These are phyloP conservation scores for Russula sp. DNA, from an alignment of 768 basidiomycete species.

Conservation along the genomic window DNA sequence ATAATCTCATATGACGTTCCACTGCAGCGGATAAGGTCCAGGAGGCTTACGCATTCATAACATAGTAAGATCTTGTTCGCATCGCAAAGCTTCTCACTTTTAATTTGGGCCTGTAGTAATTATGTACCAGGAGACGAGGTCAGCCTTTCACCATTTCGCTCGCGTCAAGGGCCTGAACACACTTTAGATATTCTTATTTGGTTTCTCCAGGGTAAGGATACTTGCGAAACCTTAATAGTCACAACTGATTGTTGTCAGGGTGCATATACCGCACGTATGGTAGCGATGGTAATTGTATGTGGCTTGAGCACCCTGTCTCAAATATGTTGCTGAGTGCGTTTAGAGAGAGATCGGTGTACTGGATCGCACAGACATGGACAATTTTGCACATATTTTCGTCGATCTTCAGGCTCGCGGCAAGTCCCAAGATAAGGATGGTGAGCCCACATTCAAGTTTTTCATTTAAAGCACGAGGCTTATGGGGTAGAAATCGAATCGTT, in stretches of 20 bases:
- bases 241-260: slow-evolving; percentile 44
- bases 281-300: slow-evolving; percentile 64
- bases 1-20: slow-evolving; percentile 12
- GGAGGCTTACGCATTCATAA: slow-evolving; percentile 77
- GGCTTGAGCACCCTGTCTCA: background rate
- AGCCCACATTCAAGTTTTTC: background rate
- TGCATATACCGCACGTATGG: slow-evolving; percentile 74
- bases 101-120: slow-evolving; percentile 46
- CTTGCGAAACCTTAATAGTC: background rate
- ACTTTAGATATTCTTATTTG: slow-evolving; percentile 68
- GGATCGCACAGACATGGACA: slow-evolving; percentile 67
- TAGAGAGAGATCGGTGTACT: slow-evolving; percentile 72
- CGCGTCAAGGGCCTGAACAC: background rate
- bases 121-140: slow-evolving; percentile 73
- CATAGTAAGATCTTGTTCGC: slow-evolving; percentile 53
- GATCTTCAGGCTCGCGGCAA: slow-evolving; percentile 62
- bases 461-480: background rate
- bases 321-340: slow-evolving; percentile 17
- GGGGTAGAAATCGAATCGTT: slow-evolving; percentile 40
- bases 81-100: background rate
- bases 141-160: slow-evolving; percentile 5
- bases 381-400: slow-evolving; percentile 62
- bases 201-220: slow-evolving; percentile 65
- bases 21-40: slow-evolving; percentile 64
- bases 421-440: slow-evolving; percentile 46